A percentile compares a stretch with the other conserved stretches of the same genome.
Conservation (phyloP, 2,329 filamentous ascomycete species). For the Aureobasidium sp. region DNA sequence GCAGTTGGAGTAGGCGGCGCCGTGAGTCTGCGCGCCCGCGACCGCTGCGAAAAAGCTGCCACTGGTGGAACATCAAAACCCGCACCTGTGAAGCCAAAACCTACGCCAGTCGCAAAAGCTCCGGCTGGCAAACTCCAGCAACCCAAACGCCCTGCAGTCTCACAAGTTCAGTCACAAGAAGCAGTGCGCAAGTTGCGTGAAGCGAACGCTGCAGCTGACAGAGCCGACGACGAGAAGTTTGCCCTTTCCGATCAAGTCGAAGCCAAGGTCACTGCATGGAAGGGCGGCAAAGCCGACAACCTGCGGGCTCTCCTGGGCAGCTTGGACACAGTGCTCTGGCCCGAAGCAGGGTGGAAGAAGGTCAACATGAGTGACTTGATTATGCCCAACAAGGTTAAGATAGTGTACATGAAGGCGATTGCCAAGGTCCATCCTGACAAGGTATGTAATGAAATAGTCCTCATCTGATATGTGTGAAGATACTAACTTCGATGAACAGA, state of each 20-base stretch:
- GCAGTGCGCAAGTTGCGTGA: slow-evolving; percentile 76
- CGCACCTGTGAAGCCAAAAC: slow-evolving; percentile 18
- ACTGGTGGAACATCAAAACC: slow-evolving; percentile 51
- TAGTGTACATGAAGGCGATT: slow-evolving; percentile 98
- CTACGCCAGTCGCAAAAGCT: slow-evolving; percentile 12
- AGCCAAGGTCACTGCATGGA: slow-evolving; percentile 70
- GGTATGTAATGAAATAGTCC: slow-evolving; percentile 49
- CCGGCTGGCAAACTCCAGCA: slow-evolving; percentile 5
- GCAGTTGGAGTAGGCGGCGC: slow-evolving; percentile 80
- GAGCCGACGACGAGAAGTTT: slow-evolving; percentile 87
- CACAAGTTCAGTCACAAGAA: slow-evolving; percentile 45
- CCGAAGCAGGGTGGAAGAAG: slow-evolving; percentile 91
- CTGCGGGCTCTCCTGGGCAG: slow-evolving; percentile 79
- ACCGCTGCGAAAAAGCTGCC: slow-evolving; percentile 80
- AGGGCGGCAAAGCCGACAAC: slow-evolving; percentile 87
- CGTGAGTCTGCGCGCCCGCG: slow-evolving; percentile 75
- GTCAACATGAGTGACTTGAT: slow-evolving; percentile 90
- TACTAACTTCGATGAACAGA: slow-evolving; percentile 36
- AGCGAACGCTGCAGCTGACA: slow-evolving; percentile 78
- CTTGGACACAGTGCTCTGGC: slow-evolving; percentile 84
- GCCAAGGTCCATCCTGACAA: slow-evolving; percentile 98
- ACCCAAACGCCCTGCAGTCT: slow-evolving; percentile 22
- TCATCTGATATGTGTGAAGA: neutral
- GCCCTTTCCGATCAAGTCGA: slow-evolving; percentile 81
- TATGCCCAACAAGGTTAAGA: slow-evolving; percentile 90